Conservation (phyloP, 768 basidiomycete genomes). For the Dictyophora rubrovolvata region DNA sequence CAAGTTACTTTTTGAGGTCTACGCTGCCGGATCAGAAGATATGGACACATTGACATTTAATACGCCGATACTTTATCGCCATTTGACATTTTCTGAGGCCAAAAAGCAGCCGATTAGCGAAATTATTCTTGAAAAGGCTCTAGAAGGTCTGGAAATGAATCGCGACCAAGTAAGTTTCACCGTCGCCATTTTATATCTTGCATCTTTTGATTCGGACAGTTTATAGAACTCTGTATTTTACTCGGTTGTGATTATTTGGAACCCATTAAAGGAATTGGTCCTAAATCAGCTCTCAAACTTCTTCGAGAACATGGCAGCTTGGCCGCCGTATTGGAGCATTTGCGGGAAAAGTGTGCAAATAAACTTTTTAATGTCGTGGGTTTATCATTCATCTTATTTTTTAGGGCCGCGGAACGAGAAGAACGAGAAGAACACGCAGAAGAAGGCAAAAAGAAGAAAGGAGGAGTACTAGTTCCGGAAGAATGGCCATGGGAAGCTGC, state of each 20-base stretch:
- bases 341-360: slow-evolving; percentile 59
- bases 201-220: slow-evolving; percentile 37
- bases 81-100: slow-evolving; percentile 96
- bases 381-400: neutral
- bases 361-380: slow-evolving; percentile 12
- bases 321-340: slow-evolving; percentile 60
- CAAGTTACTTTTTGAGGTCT: slow-evolving; percentile 49
- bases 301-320: slow-evolving; percentile 74
- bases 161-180: slow-evolving; percentile 68
- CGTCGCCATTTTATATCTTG: neutral
- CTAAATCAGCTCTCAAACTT: slow-evolving; percentile 90
- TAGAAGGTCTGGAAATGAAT: slow-evolving; percentile 84
- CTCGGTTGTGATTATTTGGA: slow-evolving; percentile 98
- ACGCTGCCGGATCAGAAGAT: slow-evolving; percentile 96
- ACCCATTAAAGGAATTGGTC: slow-evolving; percentile 94
- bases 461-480: slow-evolving; percentile 73
- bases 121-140: slow-evolving; percentile 69
- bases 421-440: slow-evolving; percentile 33
- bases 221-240: slow-evolving; percentile 92
- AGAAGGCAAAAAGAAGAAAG: slow-evolving; percentile 61
- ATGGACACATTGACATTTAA: slow-evolving; percentile 99
- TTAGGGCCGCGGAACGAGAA: slow-evolving; percentile 32
- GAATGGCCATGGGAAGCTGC: slow-evolving; percentile 98
- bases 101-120: slow-evolving; percentile 95
- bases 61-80: slow-evolving; percentile 84